A percentile compares a stretch with the other conserved stretches of the same genome.
Evolutionary conservation across 306 rosid genomes (phyloP).

Genomic region (Cucurbita maxima): DNA sequence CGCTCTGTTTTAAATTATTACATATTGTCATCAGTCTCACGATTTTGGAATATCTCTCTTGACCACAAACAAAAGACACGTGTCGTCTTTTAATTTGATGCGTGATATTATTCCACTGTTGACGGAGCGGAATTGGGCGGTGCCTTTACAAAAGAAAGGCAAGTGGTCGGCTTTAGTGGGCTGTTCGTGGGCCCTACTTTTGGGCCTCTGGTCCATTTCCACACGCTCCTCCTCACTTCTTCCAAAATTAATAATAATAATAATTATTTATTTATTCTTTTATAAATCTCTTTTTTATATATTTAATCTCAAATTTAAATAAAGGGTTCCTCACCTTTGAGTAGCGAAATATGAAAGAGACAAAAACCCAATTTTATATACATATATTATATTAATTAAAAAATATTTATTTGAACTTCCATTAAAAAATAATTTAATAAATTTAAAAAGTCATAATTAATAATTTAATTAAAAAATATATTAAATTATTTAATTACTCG

Average conservation of each 20-base stretch:
- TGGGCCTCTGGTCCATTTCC: not conserved
- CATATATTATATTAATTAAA: too few relatives aligned
- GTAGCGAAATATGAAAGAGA: not conserved
- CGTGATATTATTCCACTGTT: not conserved
- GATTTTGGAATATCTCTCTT: too few relatives aligned
- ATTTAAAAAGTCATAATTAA: too few relatives aligned
- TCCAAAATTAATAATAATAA: too few relatives aligned
- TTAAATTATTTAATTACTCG: too few relatives aligned
- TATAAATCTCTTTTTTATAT: not conserved
- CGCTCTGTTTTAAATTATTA: too few relatives aligned
- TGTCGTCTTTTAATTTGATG: not conserved
- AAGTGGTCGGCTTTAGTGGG: slow-evolving; percentile 24
- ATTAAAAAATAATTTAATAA: too few relatives aligned
- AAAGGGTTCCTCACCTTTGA: not conserved
- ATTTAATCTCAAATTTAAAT: not conserved
- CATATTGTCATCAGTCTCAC: too few relatives aligned
- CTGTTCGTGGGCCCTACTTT: slow-evolving; percentile 14
- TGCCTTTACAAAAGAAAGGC: slow-evolving; percentile 1
- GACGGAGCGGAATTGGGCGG: slow-evolving; percentile 1
- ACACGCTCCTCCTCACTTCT: not conserved
- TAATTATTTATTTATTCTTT: not conserved
- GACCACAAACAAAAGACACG: not conserved
- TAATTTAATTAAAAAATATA: too few relatives aligned
- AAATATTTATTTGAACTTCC: too few relatives aligned
- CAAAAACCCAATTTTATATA: not conserved